Percentiles rank a stretch among this genome's conserved stretches.
Evolutionary conservation across 192 early-diverging fungal species (phyloP).

Genomic region (Gigaspora rosea): DNA sequence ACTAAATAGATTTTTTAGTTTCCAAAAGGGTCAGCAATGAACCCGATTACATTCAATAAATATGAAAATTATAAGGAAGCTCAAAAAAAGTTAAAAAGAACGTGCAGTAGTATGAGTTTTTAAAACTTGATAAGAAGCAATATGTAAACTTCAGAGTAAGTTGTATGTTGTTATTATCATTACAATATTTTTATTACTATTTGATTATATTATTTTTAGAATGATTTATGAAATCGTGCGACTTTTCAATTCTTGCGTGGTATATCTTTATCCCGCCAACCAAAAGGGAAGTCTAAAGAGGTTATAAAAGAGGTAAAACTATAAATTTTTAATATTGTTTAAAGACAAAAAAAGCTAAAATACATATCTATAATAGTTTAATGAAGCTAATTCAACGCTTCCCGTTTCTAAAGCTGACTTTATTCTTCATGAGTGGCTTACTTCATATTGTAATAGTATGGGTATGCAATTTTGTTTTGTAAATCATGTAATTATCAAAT

Average conservation of each 20-base stretch:
- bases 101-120: not conserved
- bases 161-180: not conserved
- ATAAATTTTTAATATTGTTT: too few species aligned
- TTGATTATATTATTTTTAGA: not conserved
- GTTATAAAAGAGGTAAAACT: too few species aligned
- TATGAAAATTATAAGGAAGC: not conserved
- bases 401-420: too few species aligned
- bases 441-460: too few species aligned
- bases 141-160: constrained; percentile 3
- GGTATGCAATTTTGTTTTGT: too few species aligned
- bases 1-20: not conserved
- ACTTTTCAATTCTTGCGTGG: not conserved
- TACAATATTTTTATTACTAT: not conserved
- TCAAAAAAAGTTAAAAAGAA: not conserved
- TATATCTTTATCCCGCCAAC: too few species aligned
- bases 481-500: too few species aligned
- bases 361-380: too few species aligned
- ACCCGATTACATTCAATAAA: not conserved
- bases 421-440: too few species aligned
- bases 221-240: not conserved
- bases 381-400: too few species aligned
- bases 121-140: not conserved
- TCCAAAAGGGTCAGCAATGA: not conserved
- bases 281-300: too few species aligned
- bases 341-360: too few species aligned